phyloP scores from a whole-genome alignment of 2,329 filamentous ascomycete genomes.

The Zymoseptoria brevis region DNA sequence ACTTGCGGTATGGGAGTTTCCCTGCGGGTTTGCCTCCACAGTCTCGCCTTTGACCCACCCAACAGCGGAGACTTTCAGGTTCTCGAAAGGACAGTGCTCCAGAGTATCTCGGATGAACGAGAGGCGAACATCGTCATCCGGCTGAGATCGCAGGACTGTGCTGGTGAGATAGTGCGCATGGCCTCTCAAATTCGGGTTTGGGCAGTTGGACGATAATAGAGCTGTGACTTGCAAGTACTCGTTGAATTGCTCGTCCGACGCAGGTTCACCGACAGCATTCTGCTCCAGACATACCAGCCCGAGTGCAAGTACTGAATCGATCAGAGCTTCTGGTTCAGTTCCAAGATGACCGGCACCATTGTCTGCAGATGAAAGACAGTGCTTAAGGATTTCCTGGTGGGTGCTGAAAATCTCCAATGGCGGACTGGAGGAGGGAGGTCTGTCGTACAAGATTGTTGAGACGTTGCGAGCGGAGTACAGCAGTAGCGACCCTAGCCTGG shows the following conservation, averaged over 20 bases:
- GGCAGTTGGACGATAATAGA: slow-evolving; percentile 42
- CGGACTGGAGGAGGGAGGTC: slow-evolving; percentile 22
- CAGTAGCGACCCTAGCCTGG: slow-evolving; percentile 47
- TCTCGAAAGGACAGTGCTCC: slow-evolving; percentile 46
- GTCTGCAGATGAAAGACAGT: slow-evolving; percentile 40
- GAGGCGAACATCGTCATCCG: slow-evolving; percentile 44
- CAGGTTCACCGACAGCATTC: slow-evolving; percentile 38
- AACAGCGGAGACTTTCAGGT: slow-evolving; percentile 50
- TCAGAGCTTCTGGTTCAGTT: slow-evolving; percentile 43
- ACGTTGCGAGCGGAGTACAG: slow-evolving; percentile 47
- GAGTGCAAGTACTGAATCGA: slow-evolving; percentile 48
- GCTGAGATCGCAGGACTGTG: slow-evolving; percentile 46
- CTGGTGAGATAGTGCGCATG: slow-evolving; percentile 43
- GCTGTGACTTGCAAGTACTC: slow-evolving; percentile 45
- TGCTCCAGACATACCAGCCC: slow-evolving; percentile 44
- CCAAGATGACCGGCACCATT: slow-evolving; percentile 34
- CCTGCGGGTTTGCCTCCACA: slow-evolving; percentile 37
- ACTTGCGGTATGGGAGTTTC: slow-evolving; percentile 10
- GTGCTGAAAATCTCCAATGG: slow-evolving; percentile 46
- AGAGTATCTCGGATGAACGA: slow-evolving; percentile 49
- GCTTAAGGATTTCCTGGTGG: slow-evolving; percentile 43
- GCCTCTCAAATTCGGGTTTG: slow-evolving; percentile 40
- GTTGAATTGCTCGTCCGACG: slow-evolving; percentile 45
- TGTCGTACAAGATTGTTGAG: slow-evolving; percentile 42
- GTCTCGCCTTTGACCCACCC: slow-evolving; percentile 55